A percentile compares a stretch with the other conserved stretches of the same genome.
Conservation (phyloP, 257 asterid species). For the Fraxinus cuspidata region DNA sequence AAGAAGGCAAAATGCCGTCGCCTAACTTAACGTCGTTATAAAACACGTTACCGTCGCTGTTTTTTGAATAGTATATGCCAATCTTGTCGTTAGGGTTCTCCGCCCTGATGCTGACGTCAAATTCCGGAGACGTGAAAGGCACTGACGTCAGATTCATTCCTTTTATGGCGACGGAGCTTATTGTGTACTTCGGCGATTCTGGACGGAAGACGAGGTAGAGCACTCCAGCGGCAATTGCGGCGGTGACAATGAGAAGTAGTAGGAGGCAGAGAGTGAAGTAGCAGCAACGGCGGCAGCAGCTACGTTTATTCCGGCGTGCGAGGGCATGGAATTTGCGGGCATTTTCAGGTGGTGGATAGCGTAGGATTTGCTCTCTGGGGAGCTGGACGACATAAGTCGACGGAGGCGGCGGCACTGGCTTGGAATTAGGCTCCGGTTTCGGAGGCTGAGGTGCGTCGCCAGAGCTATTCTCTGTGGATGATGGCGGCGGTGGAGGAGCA, state of each 20-base stretch:
- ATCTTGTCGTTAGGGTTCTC: constrained; percentile 69
- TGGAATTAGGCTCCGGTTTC: not conserved
- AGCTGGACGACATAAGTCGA: constrained; percentile 43
- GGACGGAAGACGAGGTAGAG: constrained; percentile 73
- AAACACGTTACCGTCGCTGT: constrained; percentile 43
- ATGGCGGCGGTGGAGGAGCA: not conserved
- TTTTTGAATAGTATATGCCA: constrained; percentile 53
- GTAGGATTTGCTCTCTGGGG: constrained; percentile 44
- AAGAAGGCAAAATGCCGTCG: constrained; percentile 61
- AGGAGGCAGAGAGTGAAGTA: constrained; percentile 51
- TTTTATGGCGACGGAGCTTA: constrained; percentile 42
- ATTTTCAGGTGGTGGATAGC: constrained; percentile 44
- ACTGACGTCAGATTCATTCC: constrained; percentile 61
- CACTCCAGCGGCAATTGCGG: constrained; percentile 64
- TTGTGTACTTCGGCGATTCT: constrained; percentile 56
- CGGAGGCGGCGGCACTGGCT: constrained; percentile 22
- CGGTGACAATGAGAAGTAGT: constrained; percentile 41
- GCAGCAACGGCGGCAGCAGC: constrained; percentile 58
- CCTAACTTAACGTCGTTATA: constrained; percentile 47
- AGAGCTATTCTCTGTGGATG: constrained; percentile 5
- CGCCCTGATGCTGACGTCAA: constrained; percentile 63
- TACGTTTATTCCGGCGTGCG: constrained; percentile 36
- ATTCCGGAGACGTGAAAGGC: constrained; percentile 53
- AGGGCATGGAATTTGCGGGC: constrained; percentile 37
- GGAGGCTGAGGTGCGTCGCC: not conserved